phyloP scores from a whole-genome alignment of 2,329 filamentous ascomycete genomes.

The Beauveria pseudobassiana region DNA sequence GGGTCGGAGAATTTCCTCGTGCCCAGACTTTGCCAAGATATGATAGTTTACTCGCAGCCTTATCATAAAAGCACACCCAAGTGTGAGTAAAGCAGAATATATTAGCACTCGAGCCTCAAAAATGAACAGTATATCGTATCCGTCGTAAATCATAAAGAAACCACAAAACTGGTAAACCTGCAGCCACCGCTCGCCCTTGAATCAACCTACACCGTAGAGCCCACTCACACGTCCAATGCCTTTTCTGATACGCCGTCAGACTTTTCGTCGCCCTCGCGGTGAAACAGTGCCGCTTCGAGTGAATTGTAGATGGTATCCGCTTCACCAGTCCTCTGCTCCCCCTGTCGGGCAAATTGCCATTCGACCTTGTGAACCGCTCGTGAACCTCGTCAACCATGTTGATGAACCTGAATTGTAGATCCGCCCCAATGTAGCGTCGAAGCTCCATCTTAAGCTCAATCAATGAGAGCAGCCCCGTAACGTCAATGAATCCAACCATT shows the following conservation, averaged over 20 bases:
- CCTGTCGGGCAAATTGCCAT: constrained; percentile 28
- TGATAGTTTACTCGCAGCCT: background rate
- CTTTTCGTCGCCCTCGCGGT: constrained; percentile 14
- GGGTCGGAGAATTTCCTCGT: background rate
- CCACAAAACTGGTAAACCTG: background rate
- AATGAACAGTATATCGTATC: background rate
- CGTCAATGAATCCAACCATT: constrained; percentile 45
- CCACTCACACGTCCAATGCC: constrained; percentile 13
- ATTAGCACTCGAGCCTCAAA: background rate
- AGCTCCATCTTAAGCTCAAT: constrained; percentile 41
- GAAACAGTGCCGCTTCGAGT: constrained; percentile 15
- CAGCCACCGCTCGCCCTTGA: background rate
- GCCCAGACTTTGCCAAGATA: background rate
- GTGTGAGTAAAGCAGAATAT: background rate
- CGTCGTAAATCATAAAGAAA: constrained; percentile 1
- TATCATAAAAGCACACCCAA: background rate
- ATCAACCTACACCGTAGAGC: background rate
- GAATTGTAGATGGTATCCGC: constrained; percentile 16
- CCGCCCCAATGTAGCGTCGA: constrained; percentile 39
- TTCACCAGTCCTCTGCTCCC: constrained; percentile 18
- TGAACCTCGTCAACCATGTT: constrained; percentile 36
- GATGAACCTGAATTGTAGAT: constrained; percentile 40
- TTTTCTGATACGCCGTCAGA: constrained; percentile 15
- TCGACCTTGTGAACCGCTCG: constrained; percentile 29
- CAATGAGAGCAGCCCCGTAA: constrained; percentile 43